Evolutionary conservation across 2,329 filamentous ascomycete genomes (phyloP).

Genomic region (Sporothrix brunneoviolacea): DNA sequence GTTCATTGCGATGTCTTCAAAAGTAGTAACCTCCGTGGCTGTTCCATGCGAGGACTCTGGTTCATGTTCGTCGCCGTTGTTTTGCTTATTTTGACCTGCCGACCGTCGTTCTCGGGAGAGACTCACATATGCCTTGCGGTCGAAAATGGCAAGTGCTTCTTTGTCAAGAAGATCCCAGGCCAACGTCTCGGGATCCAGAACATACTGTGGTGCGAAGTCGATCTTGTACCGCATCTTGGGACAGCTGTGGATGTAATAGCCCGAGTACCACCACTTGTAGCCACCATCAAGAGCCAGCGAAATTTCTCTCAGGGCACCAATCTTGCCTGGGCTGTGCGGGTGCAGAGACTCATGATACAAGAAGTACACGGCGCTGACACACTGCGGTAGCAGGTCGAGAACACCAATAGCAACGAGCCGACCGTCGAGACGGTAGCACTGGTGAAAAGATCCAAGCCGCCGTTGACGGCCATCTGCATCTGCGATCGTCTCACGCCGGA

Average conservation of each 20-base stretch:
- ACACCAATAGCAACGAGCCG: constrained; percentile 69
- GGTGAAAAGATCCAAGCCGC: constrained; percentile 67
- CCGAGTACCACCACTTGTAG: constrained; percentile 72
- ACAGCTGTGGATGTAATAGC: constrained; percentile 76
- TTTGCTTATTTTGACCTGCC: too few species aligned
- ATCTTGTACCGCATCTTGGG: constrained; percentile 82
- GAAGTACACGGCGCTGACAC: constrained; percentile 78
- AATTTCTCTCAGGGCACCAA: constrained; percentile 69
- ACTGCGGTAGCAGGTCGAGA: constrained; percentile 67
- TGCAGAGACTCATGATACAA: constrained; percentile 72
- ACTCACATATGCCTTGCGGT: constrained; percentile 51
- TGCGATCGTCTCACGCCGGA: constrained; percentile 41
- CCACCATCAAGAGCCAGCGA: constrained; percentile 60
- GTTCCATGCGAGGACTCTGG: too few species aligned
- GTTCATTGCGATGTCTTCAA: too few species aligned
- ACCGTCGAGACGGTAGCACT: constrained; percentile 74
- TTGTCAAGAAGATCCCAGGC: constrained; percentile 55
- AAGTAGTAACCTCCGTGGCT: too few species aligned
- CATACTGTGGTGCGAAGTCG: constrained; percentile 66
- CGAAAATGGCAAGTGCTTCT: constrained; percentile 41
- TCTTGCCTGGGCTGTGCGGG: constrained; percentile 63
- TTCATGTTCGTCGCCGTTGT: constrained; percentile 17
- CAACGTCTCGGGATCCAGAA: constrained; percentile 62
- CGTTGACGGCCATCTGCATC: constrained; percentile 44
- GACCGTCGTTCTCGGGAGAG: constrained; percentile 28